Evolutionary conservation across 305 asterid genomes (phyloP), one percentile per base, ranked within the genome.

Genomic region (Ilex paraguariensis): DNA sequence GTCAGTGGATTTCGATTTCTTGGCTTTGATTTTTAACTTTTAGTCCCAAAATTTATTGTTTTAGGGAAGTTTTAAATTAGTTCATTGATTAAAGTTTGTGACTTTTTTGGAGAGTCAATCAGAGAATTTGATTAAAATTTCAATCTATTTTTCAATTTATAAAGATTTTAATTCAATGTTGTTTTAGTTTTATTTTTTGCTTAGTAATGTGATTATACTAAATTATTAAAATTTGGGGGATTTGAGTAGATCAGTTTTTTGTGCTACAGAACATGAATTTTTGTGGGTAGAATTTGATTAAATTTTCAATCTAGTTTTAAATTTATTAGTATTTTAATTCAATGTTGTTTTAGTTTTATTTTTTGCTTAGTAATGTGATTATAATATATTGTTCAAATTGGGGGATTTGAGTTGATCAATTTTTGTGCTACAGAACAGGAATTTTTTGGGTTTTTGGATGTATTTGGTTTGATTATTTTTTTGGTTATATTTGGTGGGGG

Each of bases 1-100:
- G 91, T 76, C 16, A 66, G 88, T 70, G 53, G 65, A 72, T 70
- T 73, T 59, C 39, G 42, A 49, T 64, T 54, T 62, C 54, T 65
- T 66, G 63, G 77, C 77, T 59, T 76, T 66, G 33, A 50, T 31
- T 68, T 48, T 14, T 60, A 46, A 61, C 69, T 65, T 74, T 73
- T 67, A 31, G 15, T 56, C 62, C 64, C 66, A 50, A 66, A 71
- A 68, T 68, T 84, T 68, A 65, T 75, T 70, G 10, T 56, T 32
- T 14, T 64, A 68, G 50, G 6, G 64, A 31, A 32, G 65, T 66
- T 69, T 42, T 44, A 40, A 51, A 59, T 42, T 48, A 12, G 30
- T 21, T 31, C 15, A 40, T 42, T 9, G 42, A 14, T n/a, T 44
- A 10, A 54, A 17, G 6, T 8, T 59, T 59, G 3, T 39, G 0